phyloP scores from a whole-genome alignment of 768 basidiomycete species.

The Mycena haematopus region DNA sequence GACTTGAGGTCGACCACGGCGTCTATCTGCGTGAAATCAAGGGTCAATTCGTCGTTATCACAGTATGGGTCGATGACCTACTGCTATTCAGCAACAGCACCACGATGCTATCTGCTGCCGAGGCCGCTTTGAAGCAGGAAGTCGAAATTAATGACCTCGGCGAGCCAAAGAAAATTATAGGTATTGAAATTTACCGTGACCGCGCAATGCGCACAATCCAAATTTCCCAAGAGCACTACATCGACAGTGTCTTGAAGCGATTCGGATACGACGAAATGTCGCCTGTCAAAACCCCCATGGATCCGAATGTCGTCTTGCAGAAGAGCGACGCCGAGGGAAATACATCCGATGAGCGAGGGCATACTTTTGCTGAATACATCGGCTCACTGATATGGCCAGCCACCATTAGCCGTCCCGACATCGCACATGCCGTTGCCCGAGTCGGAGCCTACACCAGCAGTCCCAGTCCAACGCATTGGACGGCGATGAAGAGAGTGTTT shows the following conservation, averaged over 20 bases:
- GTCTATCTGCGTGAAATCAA: not conserved
- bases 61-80: not conserved
- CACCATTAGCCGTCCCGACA: not conserved
- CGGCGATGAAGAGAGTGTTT: conserved; percentile 13
- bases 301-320: not conserved
- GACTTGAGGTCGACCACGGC: not conserved
- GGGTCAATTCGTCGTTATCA: not conserved
- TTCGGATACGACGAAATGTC: not conserved
- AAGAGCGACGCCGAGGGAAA: not conserved
- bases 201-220: not conserved
- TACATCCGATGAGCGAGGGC: not conserved
- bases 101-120: not conserved
- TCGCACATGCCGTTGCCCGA: not conserved
- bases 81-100: not conserved
- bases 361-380: not conserved
- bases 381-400: too few species aligned
- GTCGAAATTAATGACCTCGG: not conserved
- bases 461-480: conserved; percentile 6
- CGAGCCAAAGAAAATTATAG: too few species aligned
- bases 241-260: not conserved
- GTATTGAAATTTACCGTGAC: too few species aligned
- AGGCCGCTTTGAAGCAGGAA: not conserved
- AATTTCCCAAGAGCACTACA: too few species aligned
- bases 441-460: not conserved
- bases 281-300: not conserved